phyloP scores from a whole-genome alignment of 306 rosid species.

The Senna siamea region DNA sequence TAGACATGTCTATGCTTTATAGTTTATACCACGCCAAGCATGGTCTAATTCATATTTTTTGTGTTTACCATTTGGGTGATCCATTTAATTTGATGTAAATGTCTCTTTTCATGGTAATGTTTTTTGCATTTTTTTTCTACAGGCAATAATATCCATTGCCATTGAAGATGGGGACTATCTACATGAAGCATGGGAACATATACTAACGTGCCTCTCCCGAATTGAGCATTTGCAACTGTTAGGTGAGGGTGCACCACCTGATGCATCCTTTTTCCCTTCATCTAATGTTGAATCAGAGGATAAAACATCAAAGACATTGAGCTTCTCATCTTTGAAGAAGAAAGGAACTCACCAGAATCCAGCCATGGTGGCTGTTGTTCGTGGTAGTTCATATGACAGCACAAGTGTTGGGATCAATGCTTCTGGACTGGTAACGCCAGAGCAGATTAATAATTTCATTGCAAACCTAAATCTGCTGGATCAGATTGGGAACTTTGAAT shows the following conservation, averaged over 20 bases:
- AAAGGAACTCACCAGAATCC: slow-evolving; percentile 91
- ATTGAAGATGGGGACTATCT: slow-evolving; percentile 96
- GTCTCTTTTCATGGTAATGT: slow-evolving; percentile 23
- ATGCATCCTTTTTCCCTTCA: slow-evolving; percentile 83
- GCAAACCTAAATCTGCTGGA: slow-evolving; percentile 92
- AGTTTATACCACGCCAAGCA: too few species aligned
- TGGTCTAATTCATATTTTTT: too few species aligned
- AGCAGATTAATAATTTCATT: slow-evolving; percentile 84
- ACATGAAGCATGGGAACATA: slow-evolving; percentile 98
- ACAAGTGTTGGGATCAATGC: slow-evolving; percentile 72
- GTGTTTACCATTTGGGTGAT: slow-evolving; percentile 2
- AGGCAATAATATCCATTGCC: slow-evolving; percentile 94
- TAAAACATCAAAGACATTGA: slow-evolving; percentile 59
- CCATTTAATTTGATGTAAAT: slow-evolving; percentile 39
- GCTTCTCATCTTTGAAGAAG: slow-evolving; percentile 76
- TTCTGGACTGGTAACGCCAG: slow-evolving; percentile 86
- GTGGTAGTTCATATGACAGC: slow-evolving; percentile 98
- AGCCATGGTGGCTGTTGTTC: slow-evolving; percentile 94
- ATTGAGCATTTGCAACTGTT: slow-evolving; percentile 94
- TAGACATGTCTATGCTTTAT: too few species aligned
- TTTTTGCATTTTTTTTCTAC: slow-evolving; percentile 40
- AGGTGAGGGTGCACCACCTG: slow-evolving; percentile 98
- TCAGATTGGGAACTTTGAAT: slow-evolving; percentile 94
- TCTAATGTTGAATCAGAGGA: slow-evolving; percentile 75
- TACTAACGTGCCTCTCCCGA: slow-evolving; percentile 93